Evolutionary conservation across 176 grass and related monocot genomes (phyloP).

Genomic region (Zoysia pacifica): DNA sequence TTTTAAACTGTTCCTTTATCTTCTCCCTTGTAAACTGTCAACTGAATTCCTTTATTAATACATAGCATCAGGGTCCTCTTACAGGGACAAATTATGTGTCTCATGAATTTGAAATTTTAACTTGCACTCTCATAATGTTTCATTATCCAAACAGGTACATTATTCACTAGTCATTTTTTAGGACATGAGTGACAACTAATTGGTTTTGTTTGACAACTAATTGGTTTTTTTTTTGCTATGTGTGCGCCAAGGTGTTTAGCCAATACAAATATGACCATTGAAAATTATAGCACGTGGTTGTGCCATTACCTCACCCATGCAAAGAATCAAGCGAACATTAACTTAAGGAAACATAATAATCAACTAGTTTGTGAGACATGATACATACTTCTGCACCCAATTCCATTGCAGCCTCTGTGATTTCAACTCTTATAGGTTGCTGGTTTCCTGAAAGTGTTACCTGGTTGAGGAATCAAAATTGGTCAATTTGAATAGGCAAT

Average conservation of each 20-base stretch:
- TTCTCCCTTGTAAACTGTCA: background rate
- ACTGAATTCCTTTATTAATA: background rate
- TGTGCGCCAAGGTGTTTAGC: background rate
- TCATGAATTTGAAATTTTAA: background rate
- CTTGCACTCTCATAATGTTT: background rate
- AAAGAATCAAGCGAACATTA: slow-evolving; percentile 15
- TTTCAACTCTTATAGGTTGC: slow-evolving; percentile 93
- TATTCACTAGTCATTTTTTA: background rate
- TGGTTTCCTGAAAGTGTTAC: slow-evolving; percentile 99
- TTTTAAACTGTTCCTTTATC: background rate
- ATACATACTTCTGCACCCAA: slow-evolving; percentile 83
- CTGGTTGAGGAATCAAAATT: slow-evolving; percentile 37
- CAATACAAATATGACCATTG: background rate
- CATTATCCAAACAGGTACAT: background rate
- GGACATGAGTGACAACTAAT: background rate
- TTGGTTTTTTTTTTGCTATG: background rate
- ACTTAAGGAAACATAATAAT: slow-evolving; percentile 32
- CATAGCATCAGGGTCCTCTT: background rate
- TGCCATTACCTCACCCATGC: background rate
- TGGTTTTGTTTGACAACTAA: background rate
- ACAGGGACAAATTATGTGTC: background rate
- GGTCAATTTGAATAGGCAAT: background rate
- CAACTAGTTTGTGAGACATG: slow-evolving; percentile 7
- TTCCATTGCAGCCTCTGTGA: slow-evolving; percentile 90
- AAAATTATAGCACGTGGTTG: background rate